Percentiles rank a stretch among this genome's conserved stretches.
Evolutionary conservation across 176 grass and related monocot genomes (phyloP).

Genomic region (barley (Hordeum vulgare)): DNA sequence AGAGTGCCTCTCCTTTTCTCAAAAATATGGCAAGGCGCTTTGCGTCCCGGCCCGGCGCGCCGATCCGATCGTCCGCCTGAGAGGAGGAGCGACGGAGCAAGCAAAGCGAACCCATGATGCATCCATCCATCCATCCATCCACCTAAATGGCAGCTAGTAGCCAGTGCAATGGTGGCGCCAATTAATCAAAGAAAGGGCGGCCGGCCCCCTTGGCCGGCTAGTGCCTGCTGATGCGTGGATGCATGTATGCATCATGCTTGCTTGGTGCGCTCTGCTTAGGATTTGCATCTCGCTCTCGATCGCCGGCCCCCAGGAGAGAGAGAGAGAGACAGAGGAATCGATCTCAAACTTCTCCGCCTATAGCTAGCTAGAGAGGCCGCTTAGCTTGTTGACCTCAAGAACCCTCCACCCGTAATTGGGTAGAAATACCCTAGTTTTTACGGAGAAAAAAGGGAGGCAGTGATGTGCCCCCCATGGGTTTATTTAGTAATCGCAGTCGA

Average conservation of each 20-base stretch:
- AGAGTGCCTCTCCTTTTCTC: background rate
- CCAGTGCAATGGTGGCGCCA: constrained; percentile 3
- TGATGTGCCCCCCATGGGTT: background rate
- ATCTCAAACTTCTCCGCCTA: constrained; percentile 12
- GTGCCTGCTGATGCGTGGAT: constrained; percentile 41
- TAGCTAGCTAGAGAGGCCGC: background rate
- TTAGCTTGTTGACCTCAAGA: constrained; percentile 22
- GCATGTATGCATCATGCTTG: background rate
- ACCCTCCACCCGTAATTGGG: background rate
- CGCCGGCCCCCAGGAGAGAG: background rate
- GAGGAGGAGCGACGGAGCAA: background rate
- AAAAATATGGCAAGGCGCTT: background rate
- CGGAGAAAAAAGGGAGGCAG: background rate
- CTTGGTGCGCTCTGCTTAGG: constrained; percentile 44
- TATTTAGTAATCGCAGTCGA: background rate
- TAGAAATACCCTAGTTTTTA: background rate
- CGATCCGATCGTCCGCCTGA: background rate
- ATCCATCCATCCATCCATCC: background rate
- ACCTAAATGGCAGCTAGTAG: constrained; percentile 10
- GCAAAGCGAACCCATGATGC: background rate
- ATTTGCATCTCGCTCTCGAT: too few relatives aligned
- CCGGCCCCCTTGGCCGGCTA: constrained; percentile 16
- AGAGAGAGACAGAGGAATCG: constrained; percentile 8
- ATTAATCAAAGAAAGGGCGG: constrained; percentile 1
- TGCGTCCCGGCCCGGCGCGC: background rate